phyloP scores from a whole-genome alignment of 139 green algal species.

The Auxenochlorella protothecoides region DNA sequence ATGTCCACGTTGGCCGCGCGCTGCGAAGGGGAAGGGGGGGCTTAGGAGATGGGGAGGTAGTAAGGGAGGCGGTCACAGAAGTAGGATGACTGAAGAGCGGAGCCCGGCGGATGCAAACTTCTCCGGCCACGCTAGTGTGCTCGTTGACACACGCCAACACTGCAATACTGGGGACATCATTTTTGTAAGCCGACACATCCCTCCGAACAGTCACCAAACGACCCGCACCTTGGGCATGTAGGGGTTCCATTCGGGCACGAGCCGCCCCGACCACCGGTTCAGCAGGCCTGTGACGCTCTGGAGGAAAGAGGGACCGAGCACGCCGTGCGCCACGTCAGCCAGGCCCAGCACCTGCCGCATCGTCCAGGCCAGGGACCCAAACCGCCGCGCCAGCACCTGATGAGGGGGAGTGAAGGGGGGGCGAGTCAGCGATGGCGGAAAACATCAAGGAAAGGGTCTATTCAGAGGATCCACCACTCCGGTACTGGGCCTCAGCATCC shows the following conservation, averaged over 20 bases:
- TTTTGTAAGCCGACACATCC: too few species aligned
- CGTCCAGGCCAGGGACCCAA: conserved; percentile 43
- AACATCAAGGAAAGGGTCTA: too few species aligned
- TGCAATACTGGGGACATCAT: too few species aligned
- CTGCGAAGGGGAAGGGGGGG: conserved; percentile 3
- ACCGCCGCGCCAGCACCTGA: conserved; percentile 68
- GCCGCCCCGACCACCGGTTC: conserved; percentile 59
- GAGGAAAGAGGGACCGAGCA: conserved; percentile 65
- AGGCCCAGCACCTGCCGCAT: conserved; percentile 71
- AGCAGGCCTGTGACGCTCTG: conserved; percentile 53
- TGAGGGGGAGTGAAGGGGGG: not conserved
- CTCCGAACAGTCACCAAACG: too few species aligned
- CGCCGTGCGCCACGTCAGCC: conserved; percentile 60
- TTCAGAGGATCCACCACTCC: not conserved
- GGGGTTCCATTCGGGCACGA: conserved; percentile 86
- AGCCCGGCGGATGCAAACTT: not conserved
- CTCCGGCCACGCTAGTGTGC: too few species aligned
- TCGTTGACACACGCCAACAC: too few species aligned
- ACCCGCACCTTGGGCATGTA: conserved; percentile 83
- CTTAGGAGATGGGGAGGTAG: too few species aligned
- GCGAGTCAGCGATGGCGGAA: not conserved
- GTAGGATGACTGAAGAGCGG: too few species aligned
- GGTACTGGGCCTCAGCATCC: too few species aligned
- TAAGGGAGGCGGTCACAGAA: too few species aligned
- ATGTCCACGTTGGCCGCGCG: conserved; percentile 37